Percentiles rank a stretch among this genome's conserved stretches.
Conservation (phyloP, 495 filamentous ascomycete genomes). For the Penicillium desertorum region DNA sequence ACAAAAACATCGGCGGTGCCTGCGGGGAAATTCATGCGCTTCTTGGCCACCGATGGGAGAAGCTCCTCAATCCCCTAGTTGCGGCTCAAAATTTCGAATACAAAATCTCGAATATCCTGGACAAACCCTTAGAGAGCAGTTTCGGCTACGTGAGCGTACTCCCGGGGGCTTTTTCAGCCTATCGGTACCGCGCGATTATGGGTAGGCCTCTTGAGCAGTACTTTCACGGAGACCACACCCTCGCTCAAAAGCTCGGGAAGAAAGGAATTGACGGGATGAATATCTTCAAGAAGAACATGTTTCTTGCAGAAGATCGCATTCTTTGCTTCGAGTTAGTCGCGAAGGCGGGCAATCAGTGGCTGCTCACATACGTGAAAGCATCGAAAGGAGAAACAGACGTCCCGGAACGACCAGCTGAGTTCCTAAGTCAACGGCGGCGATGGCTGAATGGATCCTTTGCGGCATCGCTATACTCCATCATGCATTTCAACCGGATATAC, state of each 20-base stretch:
- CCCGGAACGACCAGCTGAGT: conserved; percentile 77
- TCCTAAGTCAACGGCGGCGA: conserved; percentile 89
- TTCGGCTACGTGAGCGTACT: conserved; percentile 97
- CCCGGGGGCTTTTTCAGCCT: conserved; percentile 96
- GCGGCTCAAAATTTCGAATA: conserved; percentile 98
- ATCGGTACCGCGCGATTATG: conserved; percentile 96
- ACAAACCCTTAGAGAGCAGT: conserved; percentile 92
- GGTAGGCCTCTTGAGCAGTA: conserved; percentile 95
- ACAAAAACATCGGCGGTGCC: conserved; percentile 94
- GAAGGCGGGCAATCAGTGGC: conserved; percentile 97
- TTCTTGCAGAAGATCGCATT: conserved; percentile 99
- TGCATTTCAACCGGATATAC: conserved; percentile 98
- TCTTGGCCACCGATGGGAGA: conserved; percentile 84
- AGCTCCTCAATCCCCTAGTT: conserved; percentile 89
- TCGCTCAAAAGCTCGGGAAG: conserved; percentile 87
- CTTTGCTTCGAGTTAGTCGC: conserved; percentile 98
- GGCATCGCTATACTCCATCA: conserved; percentile 87
- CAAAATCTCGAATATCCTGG: conserved; percentile 97
- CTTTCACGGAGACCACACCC: conserved; percentile 96
- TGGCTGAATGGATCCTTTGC: conserved; percentile 98
- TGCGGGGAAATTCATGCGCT: conserved; percentile 99
- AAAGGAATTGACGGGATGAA: conserved; percentile 99
- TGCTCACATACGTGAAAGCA: conserved; percentile 93
- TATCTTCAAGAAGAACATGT: conserved; percentile 99
- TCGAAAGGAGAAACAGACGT: conserved; percentile 98